Evolutionary conservation across 805 yeast species (phyloP), one percentile per base, ranked within the genome.

Genomic region (Nakazawaea wyomingensis): DNA sequence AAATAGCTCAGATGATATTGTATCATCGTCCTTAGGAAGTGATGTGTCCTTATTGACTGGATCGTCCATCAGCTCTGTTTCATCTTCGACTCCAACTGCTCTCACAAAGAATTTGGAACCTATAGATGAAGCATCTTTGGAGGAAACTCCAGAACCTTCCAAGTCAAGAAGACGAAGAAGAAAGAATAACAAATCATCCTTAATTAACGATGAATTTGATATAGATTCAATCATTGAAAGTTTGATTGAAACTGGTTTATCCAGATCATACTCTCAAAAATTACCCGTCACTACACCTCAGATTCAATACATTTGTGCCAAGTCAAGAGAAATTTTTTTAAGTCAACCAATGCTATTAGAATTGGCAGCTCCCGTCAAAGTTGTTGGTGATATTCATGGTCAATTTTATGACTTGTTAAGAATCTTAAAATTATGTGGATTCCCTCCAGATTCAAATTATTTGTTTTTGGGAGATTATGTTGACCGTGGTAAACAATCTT

Each of bases 381-480:
- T 85, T 46, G 91, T 85, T 5, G 93, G 93, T 34, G 89, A 87
- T 62, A 82, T 85, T 43, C 93, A 85, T 61, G 95, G 82, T 3
- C 82, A 76, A 51, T 76, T 70, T 51, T 61, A 65, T 49, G 82
- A 76, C 55, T 64, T 76, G 49, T 56, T 75, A 31, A 57, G 82
- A 41, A 74, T 76, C 29, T 75, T 76, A 57, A 72, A 74, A 53
- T 60, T 69, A n/a, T 74, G 80, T 55, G 82, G 82, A 0, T 76
- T 71, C 47, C 82, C 82, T 2, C 82, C 82, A 10, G 61, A 67
- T 50, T 60, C 80, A 2, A 76, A 76, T 54, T 76, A 75, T 53
- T 59, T 76, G 47, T 76, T 76, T 43, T 57, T 76, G 34, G 82
- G 82, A 35, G 82, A 76, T 50, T 76, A 76, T 49, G 81, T 76